Evolutionary conservation across 1,284 basidiomycete genomes (phyloP), one percentile per base, ranked within the genome.

Genomic region (Agaricales sp.): DNA sequence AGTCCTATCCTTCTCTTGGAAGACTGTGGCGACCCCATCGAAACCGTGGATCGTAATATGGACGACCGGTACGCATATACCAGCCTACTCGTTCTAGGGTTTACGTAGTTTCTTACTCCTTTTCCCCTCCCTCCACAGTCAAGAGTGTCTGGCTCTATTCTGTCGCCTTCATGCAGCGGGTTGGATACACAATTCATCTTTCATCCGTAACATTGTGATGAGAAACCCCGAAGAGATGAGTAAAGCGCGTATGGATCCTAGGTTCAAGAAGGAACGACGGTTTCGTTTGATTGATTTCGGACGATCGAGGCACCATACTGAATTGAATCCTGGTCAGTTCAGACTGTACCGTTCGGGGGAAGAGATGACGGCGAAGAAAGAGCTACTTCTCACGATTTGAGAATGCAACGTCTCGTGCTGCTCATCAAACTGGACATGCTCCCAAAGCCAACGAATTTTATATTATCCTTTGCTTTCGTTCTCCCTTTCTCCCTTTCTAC

Each of bases 271-370:
- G 66, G 54, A 59, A 4, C 63, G 63, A 26, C 63, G 62, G 49
- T 68, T 64, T 55, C 59, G 65, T 25, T 53, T 67, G 49, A 67
- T 68, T 53, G 66, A 68, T 52, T 67, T 66, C 54, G 66, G 66
- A 18, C 50, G n/a, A 50, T 47, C 39, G 4, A 6, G 11, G n/a
- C 11, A 22, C 16, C 16, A 16, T 18, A 12, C 30, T 11, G 30
- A 37, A 37, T 12, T 37, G 30, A 16, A 37, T 16, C 16, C 11
- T 16, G 16, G 30, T 12, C 11, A 37, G 30, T 12, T 12, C 16
- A 37, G 30, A 37, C 16, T 12, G 12, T 12, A 16, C 16, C 11
- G 12, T 37, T 12, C 30, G 30, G 30, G 16, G 11, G 30, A 37
- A 16, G 30, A 37, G 30, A 37, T 16, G 11, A 11, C 11, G 30